Conservation (phyloP, 2,329 filamentous ascomycete species). For the Aspergillus sp. region DNA sequence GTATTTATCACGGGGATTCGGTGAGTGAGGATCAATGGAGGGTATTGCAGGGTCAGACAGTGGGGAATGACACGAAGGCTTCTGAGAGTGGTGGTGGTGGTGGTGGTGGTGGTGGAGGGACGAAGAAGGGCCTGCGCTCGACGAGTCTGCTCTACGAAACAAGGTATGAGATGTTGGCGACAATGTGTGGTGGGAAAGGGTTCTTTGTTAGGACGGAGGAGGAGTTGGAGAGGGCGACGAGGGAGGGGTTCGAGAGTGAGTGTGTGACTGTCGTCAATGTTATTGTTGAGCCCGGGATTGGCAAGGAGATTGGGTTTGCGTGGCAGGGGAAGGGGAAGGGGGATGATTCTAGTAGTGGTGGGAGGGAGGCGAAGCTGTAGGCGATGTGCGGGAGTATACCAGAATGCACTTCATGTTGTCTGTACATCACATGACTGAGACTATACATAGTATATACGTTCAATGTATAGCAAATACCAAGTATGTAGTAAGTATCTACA, state of each 20-base stretch:
- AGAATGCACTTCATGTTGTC: too few species aligned
- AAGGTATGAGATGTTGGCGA: constrained; percentile 57
- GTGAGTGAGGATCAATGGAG: constrained; percentile 47
- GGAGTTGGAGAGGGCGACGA: constrained; percentile 54
- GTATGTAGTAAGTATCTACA: neutral
- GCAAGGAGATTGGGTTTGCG: constrained; percentile 43
- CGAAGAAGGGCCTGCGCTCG: constrained; percentile 46
- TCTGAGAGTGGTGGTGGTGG: too few species aligned
- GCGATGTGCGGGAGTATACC: neutral
- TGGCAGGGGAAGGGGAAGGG: constrained; percentile 31
- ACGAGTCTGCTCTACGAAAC: constrained; percentile 58
- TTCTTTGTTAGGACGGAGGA: constrained; percentile 55
- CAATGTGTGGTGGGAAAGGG: constrained; percentile 58
- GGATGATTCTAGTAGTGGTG: too few species aligned
- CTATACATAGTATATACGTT: too few species aligned
- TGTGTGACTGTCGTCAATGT: constrained; percentile 58
- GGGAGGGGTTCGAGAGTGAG: constrained; percentile 50
- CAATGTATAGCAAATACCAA: too few species aligned
- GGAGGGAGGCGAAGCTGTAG: constrained; percentile 27
- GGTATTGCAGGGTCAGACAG: constrained; percentile 47
- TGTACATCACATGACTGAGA: too few species aligned
- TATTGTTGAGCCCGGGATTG: constrained; percentile 55
- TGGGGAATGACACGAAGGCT: constrained; percentile 29
- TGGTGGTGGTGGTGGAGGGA: too few species aligned
- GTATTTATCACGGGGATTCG: constrained; percentile 52